phyloP scores from a whole-genome alignment of 164 flowering plant species.

The Saururus chinensis region DNA sequence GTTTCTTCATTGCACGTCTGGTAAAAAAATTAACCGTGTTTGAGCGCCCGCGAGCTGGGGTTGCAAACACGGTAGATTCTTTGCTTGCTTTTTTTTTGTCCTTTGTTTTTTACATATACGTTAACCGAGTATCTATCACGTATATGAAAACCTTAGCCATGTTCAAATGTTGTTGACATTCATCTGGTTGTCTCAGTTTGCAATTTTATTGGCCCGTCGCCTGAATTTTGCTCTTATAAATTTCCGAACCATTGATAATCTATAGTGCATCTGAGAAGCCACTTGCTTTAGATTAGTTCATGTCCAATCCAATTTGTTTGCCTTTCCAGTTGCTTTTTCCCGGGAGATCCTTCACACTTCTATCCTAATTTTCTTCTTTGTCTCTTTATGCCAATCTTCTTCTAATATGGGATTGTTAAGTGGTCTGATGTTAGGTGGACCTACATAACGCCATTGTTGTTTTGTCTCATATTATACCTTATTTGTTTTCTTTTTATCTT shows the following conservation, averaged over 20 bases:
- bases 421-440: background rate
- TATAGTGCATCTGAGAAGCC: background rate
- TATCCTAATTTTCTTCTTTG: background rate
- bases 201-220: too few relatives aligned
- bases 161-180: too few relatives aligned
- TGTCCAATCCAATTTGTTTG: background rate
- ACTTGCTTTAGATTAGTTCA: background rate
- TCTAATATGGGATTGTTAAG: background rate
- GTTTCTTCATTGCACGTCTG: too few relatives aligned
- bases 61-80: slow-evolving; percentile 53
- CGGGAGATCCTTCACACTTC: background rate
- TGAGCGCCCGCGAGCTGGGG: slow-evolving; percentile 66
- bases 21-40: too few relatives aligned
- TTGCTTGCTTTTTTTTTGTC: background rate
- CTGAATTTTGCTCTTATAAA: background rate
- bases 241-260: background rate
- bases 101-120: background rate
- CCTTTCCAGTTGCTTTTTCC: background rate
- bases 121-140: too few relatives aligned
- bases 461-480: background rate
- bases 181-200: background rate
- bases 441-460: background rate
- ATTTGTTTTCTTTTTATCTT: background rate
- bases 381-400: background rate
- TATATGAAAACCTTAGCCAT: background rate